Percentiles rank a stretch among this genome's conserved stretches.
Conservation (phyloP, 1,284 basidiomycete species). For the Apiotrichum porosum region DNA sequence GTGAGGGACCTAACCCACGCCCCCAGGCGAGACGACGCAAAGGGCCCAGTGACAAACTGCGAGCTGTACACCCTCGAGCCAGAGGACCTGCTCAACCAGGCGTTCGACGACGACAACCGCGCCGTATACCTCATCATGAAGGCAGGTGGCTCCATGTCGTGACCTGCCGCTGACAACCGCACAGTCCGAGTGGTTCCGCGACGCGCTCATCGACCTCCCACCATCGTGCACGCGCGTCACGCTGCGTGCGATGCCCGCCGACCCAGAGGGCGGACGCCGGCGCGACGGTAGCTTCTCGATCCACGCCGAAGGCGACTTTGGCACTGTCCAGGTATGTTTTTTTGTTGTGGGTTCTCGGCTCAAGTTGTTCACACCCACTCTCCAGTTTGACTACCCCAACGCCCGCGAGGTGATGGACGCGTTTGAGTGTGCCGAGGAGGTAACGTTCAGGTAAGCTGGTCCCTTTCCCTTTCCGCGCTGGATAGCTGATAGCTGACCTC, state of each 20-base stretch:
- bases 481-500: not conserved
- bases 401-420: constrained; percentile 66
- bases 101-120: constrained; percentile 62
- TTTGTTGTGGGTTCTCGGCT: too few species aligned
- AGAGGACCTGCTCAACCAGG: constrained; percentile 71
- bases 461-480: not conserved
- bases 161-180: too few species aligned
- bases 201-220: constrained; percentile 84
- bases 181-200: constrained; percentile 83
- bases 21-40: constrained; percentile 71
- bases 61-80: constrained; percentile 81
- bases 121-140: constrained; percentile 81
- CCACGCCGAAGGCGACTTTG: constrained; percentile 70
- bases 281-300: constrained; percentile 61
- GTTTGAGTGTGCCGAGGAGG: constrained; percentile 66
- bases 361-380: not conserved
- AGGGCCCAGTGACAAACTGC: constrained; percentile 81
- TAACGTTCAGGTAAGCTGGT: constrained; percentile 65
- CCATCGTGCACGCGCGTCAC: constrained; percentile 75
- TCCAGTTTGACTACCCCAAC: not conserved
- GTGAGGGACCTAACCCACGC: too few species aligned
- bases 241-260: constrained; percentile 62
- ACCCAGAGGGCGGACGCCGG: constrained; percentile 9
- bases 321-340: constrained; percentile 66
- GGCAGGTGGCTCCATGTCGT: constrained; percentile 47